Base-by-base conservation (phyloP, 2,329 filamentous ascomycete species). In the Periglandula ipomoeae region DNA sequence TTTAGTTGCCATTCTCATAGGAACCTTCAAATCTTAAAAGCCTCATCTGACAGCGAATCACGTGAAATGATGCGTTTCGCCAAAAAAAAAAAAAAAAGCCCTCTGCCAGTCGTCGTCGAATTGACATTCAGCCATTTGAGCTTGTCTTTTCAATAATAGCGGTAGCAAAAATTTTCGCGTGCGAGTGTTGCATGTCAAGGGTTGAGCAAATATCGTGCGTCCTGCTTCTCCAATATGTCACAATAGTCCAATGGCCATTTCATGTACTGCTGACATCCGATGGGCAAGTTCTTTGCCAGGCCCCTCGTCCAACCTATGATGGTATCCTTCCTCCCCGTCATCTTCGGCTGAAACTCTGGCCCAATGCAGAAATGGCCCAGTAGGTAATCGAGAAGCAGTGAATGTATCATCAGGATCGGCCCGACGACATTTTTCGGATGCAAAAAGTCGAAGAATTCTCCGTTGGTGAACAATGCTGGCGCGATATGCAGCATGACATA, bases 401-500 rank as follows among this genome's bases (percentile, higher is more conserved):
- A 63, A 51, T 70, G 66, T 5, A 67, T 61, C 20, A 67, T 55
- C 1, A 69, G 56, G 1, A 70, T 54, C 46, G 67, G 64, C 2
- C 60, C 60, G 1, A 54, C 46, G 45, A 61, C 54, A 48, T 66
- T 68, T 4, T 55, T 53, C 0, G 61, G 52, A 27, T 65, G 50
- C 6, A 58, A 56, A 22, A 69, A 66, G 1, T 55, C 46, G 15
- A 52, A 47, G 27, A 65, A 69, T 1, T 65, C 64, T 8, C 63
- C 60, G 15, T 61, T 60, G 10, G 52, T 50, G n/a, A 55, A 51
- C 1, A 23, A 44, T 6, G 47, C 41, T 6, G 59, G 57, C 44
- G 60, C 39, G n/a, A 57, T 42, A 26, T 54, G 61, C 3, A 61
- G 38, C 1, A 22, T 22, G 5, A 56, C 53, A 41, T 57, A 61